Evolutionary conservation across 805 yeast genomes (phyloP), one percentile per base, ranked within the genome.

Genomic region (Cephaloascus albidus): DNA sequence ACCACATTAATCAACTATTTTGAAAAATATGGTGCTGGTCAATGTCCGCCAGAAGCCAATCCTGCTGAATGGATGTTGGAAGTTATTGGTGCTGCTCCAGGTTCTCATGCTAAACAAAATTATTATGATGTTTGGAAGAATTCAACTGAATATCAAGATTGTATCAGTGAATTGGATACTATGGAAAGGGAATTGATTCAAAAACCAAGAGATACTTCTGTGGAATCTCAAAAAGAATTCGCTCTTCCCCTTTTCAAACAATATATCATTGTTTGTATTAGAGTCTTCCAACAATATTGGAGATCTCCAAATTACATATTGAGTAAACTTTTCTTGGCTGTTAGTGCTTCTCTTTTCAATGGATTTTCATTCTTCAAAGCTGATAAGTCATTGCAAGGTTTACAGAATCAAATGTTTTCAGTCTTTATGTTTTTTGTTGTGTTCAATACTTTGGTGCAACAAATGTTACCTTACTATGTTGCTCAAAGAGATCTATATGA

Each of bases 321-420:
- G 45, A 55, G 47, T 37, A 46, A 35, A 57, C 57, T 33, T 57
- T 39, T n/a, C n/a, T n/a, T n/a, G n/a, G n/a, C n/a, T n/a, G n/a
- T n/a, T n/a, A n/a, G n/a, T n/a, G n/a, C n/a, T n/a, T n/a, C n/a
- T n/a, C n/a, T n/a, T n/a, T n/a, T n/a, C n/a, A n/a, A n/a, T n/a
- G n/a, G n/a, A n/a, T n/a, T n/a, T n/a, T n/a, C n/a, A n/a, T n/a
- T n/a, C n/a, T n/a, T n/a, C n/a, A n/a, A n/a, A n/a, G n/a, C n/a
- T n/a, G n/a, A n/a, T n/a, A n/a, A n/a, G n/a, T 61, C 60, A n/a
- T 45, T 56, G 41, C 60, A 76, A n/a, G 80, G 85, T 53, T 57
- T 85, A n/a, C n/a, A n/a, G n/a, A n/a, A n/a, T n/a, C n/a, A 82
- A 63, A 78, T 84, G 87, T 75, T 81, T 50, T 68, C 88, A 2